Evolutionary conservation across 75 land plant species (phyloP).

Genomic region (Cupressus sempervirens): DNA sequence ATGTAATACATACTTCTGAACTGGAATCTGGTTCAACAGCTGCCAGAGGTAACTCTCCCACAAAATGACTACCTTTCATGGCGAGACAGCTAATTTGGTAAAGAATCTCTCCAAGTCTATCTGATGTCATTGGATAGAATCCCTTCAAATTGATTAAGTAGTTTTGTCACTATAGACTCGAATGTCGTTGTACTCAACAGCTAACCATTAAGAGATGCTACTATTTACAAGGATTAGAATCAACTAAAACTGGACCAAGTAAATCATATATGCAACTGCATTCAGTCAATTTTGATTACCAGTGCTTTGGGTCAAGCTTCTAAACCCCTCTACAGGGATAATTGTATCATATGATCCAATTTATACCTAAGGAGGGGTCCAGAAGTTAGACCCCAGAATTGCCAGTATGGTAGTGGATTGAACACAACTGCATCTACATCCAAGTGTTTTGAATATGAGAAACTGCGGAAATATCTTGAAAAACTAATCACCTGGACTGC

Average conservation of each 20-base stretch:
- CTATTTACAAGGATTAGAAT: not conserved
- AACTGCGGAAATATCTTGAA: not conserved
- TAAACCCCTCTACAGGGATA: not conserved
- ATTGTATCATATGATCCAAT: not conserved
- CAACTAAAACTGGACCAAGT: not conserved
- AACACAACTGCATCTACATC: not conserved
- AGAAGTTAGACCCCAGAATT: not conserved
- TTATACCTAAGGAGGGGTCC: not conserved
- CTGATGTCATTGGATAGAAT: conserved; percentile 43
- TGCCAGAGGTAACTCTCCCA: conserved; percentile 59
- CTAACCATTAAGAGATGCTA: not conserved
- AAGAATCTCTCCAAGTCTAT: conserved; percentile 53
- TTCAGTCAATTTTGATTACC: not conserved
- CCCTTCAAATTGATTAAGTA: conserved; percentile 39
- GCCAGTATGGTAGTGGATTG: not conserved
- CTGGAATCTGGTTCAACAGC: not conserved
- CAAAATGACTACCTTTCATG: conserved; percentile 48
- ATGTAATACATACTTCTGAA: conserved; percentile 3
- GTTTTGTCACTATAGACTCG: not conserved
- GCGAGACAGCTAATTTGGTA: conserved; percentile 46
- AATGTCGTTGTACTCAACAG: not conserved
- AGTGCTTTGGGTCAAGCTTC: not conserved
- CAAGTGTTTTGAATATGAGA: not conserved
- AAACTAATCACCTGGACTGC: conserved; percentile 36
- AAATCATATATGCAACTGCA: not conserved